Conservation (phyloP, 148 eudicot genomes). For the Fagopyrum esculentum region DNA sequence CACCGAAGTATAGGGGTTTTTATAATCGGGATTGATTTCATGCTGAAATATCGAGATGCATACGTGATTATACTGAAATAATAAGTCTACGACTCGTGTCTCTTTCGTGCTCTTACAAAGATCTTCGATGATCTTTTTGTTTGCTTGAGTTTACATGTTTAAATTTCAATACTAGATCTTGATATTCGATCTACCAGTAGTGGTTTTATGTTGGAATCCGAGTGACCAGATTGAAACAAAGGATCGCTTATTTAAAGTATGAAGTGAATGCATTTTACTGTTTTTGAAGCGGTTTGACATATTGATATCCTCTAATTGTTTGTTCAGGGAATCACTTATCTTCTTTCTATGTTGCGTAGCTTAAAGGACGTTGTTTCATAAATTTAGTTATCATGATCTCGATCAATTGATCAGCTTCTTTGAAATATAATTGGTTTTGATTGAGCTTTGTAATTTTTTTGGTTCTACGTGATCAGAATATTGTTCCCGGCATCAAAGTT, state of each 20-base stretch:
- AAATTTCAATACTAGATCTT: too few relatives aligned
- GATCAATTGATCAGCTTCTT: neutral
- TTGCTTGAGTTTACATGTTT: neutral
- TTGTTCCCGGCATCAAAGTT: conserved; percentile 93
- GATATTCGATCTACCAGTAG: too few relatives aligned
- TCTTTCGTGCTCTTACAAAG: neutral
- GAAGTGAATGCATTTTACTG: too few relatives aligned
- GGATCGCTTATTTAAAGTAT: too few relatives aligned
- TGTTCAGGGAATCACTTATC: neutral
- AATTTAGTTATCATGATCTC: neutral
- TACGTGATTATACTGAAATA: neutral
- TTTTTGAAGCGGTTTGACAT: too few relatives aligned
- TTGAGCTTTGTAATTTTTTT: neutral
- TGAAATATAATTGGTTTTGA: neutral
- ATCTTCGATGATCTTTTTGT: neutral
- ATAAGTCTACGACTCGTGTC: neutral
- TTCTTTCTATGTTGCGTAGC: neutral
- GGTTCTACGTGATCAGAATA: conserved; percentile 54
- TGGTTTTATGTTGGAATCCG: too few relatives aligned
- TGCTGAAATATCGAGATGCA: neutral
- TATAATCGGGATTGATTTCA: neutral
- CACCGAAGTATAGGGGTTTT: too few relatives aligned
- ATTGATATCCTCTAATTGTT: neutral
- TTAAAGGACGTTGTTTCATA: neutral
- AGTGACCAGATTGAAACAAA: too few relatives aligned